Percentiles rank a stretch among this genome's conserved stretches.
Evolutionary conservation across 164 flowering plant species (phyloP).

Genomic region (Hamamelis virginiana): DNA sequence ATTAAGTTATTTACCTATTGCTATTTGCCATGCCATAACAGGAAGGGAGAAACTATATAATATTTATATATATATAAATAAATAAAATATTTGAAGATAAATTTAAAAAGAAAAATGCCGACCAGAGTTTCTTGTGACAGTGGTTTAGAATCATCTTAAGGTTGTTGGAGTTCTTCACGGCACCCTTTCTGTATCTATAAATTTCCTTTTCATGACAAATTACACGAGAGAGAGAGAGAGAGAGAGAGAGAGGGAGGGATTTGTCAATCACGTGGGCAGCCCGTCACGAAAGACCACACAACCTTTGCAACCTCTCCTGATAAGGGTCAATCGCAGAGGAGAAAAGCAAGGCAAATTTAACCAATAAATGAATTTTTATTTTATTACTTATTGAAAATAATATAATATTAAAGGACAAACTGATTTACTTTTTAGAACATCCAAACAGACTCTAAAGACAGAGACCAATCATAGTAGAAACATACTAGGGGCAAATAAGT

Average conservation of each 20-base stretch:
- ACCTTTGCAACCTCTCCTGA: conserved; percentile 19
- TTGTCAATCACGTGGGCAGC: conserved; percentile 51
- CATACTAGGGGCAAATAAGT: conserved; percentile 1
- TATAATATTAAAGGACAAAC: no score
- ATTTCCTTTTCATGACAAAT: conserved; percentile 29
- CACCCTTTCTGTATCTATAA: conserved; percentile 31
- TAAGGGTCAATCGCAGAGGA: conserved; percentile 32
- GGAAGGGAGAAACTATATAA: conserved; percentile 6
- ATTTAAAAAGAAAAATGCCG: conserved; percentile 30
- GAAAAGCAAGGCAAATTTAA: conserved; percentile 12
- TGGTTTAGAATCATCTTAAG: conserved; percentile 32
- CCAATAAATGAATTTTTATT: no score
- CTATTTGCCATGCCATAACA: conserved; percentile 8
- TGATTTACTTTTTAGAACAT: no score
- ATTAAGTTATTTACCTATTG: conserved; percentile 3
- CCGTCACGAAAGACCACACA: conserved; percentile 41
- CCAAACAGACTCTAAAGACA: no score
- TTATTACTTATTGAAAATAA: no score
- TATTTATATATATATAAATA: no score
- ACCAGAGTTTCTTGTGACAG: conserved; percentile 59
- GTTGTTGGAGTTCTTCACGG: conserved; percentile 61
- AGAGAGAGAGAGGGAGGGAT: conserved; percentile 23
- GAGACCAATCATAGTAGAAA: background rate
- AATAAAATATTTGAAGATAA: background rate
- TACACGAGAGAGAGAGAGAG: conserved; percentile 5